Evolutionary conservation across 495 filamentous ascomycete species (phyloP), one percentile per base, ranked within the genome.

Genomic region (Talaromyces trachyspermus): DNA sequence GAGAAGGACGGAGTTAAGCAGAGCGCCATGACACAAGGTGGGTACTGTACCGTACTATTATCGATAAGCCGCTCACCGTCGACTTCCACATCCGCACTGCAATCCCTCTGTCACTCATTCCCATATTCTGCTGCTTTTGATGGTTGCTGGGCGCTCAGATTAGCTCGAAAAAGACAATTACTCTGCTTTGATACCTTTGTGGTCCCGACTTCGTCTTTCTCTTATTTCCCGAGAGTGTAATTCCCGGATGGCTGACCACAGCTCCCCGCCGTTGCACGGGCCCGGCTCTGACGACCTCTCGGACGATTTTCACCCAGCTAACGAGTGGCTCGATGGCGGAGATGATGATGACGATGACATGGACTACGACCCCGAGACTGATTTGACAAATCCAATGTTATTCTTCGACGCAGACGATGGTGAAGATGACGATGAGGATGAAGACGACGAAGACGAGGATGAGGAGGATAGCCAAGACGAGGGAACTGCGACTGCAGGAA

Each of bases 301-400:
- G 17, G 44, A 46, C 2, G 18, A 46, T 18, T 46, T 37, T 20
- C 64, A 68, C 38, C 64, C 64, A 4, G 64, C 69, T 38, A 54
- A 53, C 39, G 70, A 74, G 47, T 72, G 62, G 66, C 56, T 69
- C 19, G 68, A 72, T 19, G 64, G 26, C 6, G 66, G 72, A 18
- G 65, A 68, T 9, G 71, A 73, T 14, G 69, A 71, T 26, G 71
- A 79, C 54, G 64, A 73, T 50, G 75, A 77, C 55, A 74, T 67
- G 70, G 76, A 65, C 52, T 69, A 50, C 56, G 66, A 63, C 48
- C 63, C 60, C 42, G 48, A 62, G 50, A 43, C 60, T 52, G 52
- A 63, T 51, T 71, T 74, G 41, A 60, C n/a, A 19, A 63, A 65
- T 8, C 20, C 20, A 5, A 14, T 43, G 24, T 14, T 35, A 15